These are phyloP conservation scores for Penicillium sumatraense DNA, from an alignment of 2,329 filamentous ascomycete species.

Conservation along the genomic window DNA sequence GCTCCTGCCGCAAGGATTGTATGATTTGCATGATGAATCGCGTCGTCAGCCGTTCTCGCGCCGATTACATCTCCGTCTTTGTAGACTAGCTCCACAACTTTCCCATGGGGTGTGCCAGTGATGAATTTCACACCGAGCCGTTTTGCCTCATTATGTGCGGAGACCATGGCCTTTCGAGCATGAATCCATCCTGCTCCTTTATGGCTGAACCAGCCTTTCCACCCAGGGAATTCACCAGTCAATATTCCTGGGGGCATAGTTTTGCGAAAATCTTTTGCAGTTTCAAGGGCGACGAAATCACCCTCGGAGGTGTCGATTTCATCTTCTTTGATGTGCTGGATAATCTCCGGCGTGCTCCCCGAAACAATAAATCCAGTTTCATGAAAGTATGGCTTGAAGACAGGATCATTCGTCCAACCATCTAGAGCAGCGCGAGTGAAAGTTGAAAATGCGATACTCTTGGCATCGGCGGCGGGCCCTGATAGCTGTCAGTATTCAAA, in stretches of 20 bases:
- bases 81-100: constrained; percentile 46
- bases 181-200: constrained; percentile 58
- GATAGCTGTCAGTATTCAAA: background rate
- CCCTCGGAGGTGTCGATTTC: constrained; percentile 38
- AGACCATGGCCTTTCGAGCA: constrained; percentile 54
- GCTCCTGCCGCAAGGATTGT: constrained; percentile 58
- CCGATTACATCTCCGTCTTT: constrained; percentile 47
- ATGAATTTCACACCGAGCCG: constrained; percentile 54
- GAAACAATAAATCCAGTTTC: constrained; percentile 49
- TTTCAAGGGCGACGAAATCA: constrained; percentile 43
- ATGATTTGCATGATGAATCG: constrained; percentile 46
- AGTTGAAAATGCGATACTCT: constrained; percentile 27
- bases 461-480: constrained; percentile 21
- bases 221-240: constrained; percentile 55
- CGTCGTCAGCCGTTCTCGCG: constrained; percentile 49
- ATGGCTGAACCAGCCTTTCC: constrained; percentile 53
- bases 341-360: constrained; percentile 46
- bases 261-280: constrained; percentile 51
- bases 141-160: constrained; percentile 51
- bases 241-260: constrained; percentile 59
- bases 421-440: constrained; percentile 36
- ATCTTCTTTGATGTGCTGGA: constrained; percentile 43
- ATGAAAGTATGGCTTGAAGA: constrained; percentile 53
- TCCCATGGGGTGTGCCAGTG: constrained; percentile 44
- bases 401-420: constrained; percentile 50